Evolutionary conservation across 2,329 filamentous ascomycete species (phyloP).

Genomic region (Diaporthe longicolla): DNA sequence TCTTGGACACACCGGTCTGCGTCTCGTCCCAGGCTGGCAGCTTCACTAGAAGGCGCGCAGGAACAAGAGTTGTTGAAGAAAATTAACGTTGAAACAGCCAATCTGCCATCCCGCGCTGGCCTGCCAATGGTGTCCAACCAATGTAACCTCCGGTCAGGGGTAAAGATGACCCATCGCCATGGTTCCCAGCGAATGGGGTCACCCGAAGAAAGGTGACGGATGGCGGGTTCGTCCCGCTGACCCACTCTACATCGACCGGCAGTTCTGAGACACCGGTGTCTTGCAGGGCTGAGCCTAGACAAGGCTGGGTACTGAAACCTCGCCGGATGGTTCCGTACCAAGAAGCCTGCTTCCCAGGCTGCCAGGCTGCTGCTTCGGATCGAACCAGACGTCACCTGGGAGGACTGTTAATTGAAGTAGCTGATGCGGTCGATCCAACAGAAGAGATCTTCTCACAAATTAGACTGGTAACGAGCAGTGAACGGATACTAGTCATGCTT

Average conservation of each 20-base stretch:
- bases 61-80: constrained; percentile 28
- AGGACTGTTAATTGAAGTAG: neutral
- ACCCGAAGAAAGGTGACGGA: constrained; percentile 8
- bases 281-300: constrained; percentile 27
- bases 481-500: constrained; percentile 20
- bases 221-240: constrained; percentile 29
- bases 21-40: constrained; percentile 4
- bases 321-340: constrained; percentile 12
- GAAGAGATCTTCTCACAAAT: neutral
- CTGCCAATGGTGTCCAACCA: constrained; percentile 22
- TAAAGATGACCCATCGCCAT: neutral
- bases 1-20: neutral
- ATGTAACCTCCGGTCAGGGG: constrained; percentile 30
- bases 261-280: constrained; percentile 24
- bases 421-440: neutral
- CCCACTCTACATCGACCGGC: constrained; percentile 10
- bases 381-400: neutral
- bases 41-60: constrained; percentile 16
- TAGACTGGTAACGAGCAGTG: constrained; percentile 8
- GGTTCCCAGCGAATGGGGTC: constrained; percentile 23
- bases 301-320: constrained; percentile 25
- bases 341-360: constrained; percentile 14
- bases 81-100: constrained; percentile 34
- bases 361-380: neutral
- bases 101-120: constrained; percentile 23